A percentile compares a stretch with the other conserved stretches of the same genome.
phyloP scores from a whole-genome alignment of 371 early-diverging fungal genomes.

The Circinella minor region DNA sequence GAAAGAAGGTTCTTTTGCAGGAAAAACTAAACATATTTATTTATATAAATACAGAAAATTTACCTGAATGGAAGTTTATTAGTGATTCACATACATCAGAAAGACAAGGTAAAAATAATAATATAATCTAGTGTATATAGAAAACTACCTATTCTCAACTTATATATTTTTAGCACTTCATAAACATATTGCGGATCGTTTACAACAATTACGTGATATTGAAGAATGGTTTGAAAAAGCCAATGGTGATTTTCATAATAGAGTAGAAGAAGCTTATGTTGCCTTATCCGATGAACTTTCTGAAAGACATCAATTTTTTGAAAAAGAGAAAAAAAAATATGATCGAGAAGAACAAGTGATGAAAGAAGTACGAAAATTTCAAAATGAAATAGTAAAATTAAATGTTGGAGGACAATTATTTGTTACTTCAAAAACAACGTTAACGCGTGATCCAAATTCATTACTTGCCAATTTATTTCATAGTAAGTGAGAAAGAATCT shows the following conservation, averaged over 20 bases:
- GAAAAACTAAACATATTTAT: not conserved
- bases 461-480: slow-evolving; percentile 41
- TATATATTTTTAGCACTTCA: slow-evolving; percentile 12
- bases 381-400: slow-evolving; percentile 46
- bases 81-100: slow-evolving; percentile 26
- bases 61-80: slow-evolving; percentile 30
- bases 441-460: slow-evolving; percentile 44
- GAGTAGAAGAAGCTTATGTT: slow-evolving; percentile 29
- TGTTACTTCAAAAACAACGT: slow-evolving; percentile 42
- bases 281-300: slow-evolving; percentile 25
- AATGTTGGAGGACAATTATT: slow-evolving; percentile 49
- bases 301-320: slow-evolving; percentile 21
- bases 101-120: slow-evolving; percentile 30
- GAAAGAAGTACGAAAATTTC: slow-evolving; percentile 32
- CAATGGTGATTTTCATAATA: slow-evolving; percentile 28
- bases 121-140: not conserved
- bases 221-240: slow-evolving; percentile 34
- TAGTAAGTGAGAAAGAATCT: not conserved
- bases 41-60: slow-evolving; percentile 11
- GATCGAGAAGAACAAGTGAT: slow-evolving; percentile 34
- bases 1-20: not conserved
- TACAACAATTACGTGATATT: slow-evolving; percentile 31
- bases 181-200: slow-evolving; percentile 25
- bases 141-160: not conserved
- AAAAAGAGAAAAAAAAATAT: slow-evolving; percentile 27